Evolutionary conservation across 148 eudicot species (phyloP).

Genomic region (Amaranthus palmeri): DNA sequence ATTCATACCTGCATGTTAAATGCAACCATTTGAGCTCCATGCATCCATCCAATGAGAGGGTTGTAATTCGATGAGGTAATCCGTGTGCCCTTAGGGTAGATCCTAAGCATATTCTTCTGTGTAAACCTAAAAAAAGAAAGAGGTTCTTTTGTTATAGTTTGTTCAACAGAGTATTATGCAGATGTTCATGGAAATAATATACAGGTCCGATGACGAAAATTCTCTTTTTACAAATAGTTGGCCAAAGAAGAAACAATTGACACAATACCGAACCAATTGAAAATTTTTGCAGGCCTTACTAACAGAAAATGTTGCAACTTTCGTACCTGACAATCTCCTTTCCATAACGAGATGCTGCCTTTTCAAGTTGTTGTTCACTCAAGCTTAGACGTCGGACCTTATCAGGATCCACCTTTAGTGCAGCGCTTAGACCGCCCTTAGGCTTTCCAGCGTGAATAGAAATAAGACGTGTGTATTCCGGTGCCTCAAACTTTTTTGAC

Average conservation of each 20-base stretch:
- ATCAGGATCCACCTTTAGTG: constrained; percentile 50
- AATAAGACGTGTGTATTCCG: constrained; percentile 60
- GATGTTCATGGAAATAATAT: no score
- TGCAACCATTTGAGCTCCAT: constrained; percentile 97
- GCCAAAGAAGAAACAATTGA: no score
- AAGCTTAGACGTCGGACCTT: constrained; percentile 78
- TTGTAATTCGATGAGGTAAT: constrained; percentile 77
- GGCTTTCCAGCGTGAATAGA: constrained; percentile 81
- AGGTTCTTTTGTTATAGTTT: neutral
- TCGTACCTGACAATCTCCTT: constrained; percentile 55
- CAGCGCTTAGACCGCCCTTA: constrained; percentile 57
- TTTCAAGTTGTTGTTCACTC: constrained; percentile 68
- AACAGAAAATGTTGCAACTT: neutral
- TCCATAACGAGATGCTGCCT: constrained; percentile 48
- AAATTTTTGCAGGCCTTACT: neutral
- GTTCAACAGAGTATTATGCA: no score
- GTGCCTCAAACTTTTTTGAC: constrained; percentile 37
- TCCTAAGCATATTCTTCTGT: constrained; percentile 64
- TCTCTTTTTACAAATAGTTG: no score
- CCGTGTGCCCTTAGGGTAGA: constrained; percentile 81
- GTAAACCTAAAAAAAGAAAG: constrained; percentile 53
- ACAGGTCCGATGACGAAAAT: no score
- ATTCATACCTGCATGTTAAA: constrained; percentile 74
- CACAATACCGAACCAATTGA: neutral
- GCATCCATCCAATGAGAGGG: constrained; percentile 77